Evolutionary conservation across 2,329 filamentous ascomycete species (phyloP).

Genomic region (Chlorencoelia australis): DNA sequence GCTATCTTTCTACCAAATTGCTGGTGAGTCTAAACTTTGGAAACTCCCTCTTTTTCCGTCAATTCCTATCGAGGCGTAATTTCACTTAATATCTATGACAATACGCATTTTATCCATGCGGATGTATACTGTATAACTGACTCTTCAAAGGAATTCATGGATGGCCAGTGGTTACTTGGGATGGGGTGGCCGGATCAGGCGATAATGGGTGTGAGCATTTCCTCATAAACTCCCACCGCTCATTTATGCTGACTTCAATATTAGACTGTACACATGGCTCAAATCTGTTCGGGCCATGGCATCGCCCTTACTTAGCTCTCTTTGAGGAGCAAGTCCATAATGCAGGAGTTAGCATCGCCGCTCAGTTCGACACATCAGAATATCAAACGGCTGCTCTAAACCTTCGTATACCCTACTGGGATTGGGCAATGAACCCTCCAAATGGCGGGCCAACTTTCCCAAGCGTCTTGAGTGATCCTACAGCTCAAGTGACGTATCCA

Average conservation of each 20-base stretch:
- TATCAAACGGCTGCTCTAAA: constrained; percentile 34
- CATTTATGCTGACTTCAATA: no score
- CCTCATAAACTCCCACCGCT: constrained; percentile 49
- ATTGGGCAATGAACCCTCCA: constrained; percentile 38
- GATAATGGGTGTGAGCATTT: constrained; percentile 80
- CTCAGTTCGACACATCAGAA: constrained; percentile 38
- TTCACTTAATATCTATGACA: no score
- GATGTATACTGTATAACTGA: no score
- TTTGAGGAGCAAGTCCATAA: constrained; percentile 41
- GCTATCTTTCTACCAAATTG: constrained; percentile 68
- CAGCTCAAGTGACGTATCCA: constrained; percentile 5
- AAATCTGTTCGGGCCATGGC: constrained; percentile 70
- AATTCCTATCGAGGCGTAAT: no score
- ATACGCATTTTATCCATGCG: no score
- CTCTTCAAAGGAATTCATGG: constrained; percentile 8
- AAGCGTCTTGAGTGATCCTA: constrained; percentile 2
- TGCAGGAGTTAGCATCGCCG: constrained; percentile 34
- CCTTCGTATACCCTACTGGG: constrained; percentile 37
- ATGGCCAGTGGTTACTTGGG: constrained; percentile 26
- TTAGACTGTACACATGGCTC: constrained; percentile 69
- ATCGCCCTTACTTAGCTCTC: constrained; percentile 64
- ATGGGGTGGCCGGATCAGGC: constrained; percentile 29
- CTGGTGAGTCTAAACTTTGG: constrained; percentile 42
- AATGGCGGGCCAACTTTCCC: constrained; percentile 30
- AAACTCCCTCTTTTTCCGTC: no score